A percentile compares a stretch with the other conserved stretches of the same genome.
These are phyloP conservation scores for Malbranchea cinnamomea DNA, from an alignment of 2,329 filamentous ascomycete species.

Conservation along the genomic window DNA sequence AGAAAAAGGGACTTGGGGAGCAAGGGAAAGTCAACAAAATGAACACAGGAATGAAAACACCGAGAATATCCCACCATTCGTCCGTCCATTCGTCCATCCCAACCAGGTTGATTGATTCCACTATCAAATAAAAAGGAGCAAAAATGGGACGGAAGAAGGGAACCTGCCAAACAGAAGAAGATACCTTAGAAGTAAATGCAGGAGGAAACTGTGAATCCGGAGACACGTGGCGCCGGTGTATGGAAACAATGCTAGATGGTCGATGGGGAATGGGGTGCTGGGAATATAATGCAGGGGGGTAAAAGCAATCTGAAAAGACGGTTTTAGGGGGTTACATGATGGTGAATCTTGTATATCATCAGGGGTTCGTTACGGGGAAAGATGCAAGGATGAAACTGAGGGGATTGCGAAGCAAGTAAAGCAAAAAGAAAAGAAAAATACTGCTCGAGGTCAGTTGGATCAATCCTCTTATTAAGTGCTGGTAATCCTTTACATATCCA, in stretches of 20 bases:
- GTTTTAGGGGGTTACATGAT: conserved; percentile 28
- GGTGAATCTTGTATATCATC: conserved; percentile 34
- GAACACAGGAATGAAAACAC: too few species aligned
- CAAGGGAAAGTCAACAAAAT: too few species aligned
- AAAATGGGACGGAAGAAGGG: too few species aligned
- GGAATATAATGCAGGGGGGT: conserved; percentile 1
- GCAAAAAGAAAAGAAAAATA: background rate
- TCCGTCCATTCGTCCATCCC: too few species aligned
- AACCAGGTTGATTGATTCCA: too few species aligned
- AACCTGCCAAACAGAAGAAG: too few species aligned
- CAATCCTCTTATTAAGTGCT: conserved; percentile 2
- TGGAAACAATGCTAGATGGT: conserved; percentile 6
- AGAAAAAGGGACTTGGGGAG: too few species aligned
- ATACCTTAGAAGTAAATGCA: too few species aligned
- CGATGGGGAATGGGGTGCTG: background rate
- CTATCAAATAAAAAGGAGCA: too few species aligned
- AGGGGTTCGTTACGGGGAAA: conserved; percentile 15
- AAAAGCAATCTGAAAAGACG: conserved; percentile 3
- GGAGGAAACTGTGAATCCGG: too few species aligned
- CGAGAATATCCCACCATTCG: too few species aligned
- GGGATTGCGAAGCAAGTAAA: conserved; percentile 5
- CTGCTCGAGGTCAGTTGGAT: background rate
- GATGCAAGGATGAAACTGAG: conserved; percentile 4
- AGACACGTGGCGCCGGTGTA: conserved; percentile 6
- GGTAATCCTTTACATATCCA: conserved; percentile 49